Evolutionary conservation across 768 basidiomycete species (phyloP).

Genomic region (Pulveroboletus sp.): DNA sequence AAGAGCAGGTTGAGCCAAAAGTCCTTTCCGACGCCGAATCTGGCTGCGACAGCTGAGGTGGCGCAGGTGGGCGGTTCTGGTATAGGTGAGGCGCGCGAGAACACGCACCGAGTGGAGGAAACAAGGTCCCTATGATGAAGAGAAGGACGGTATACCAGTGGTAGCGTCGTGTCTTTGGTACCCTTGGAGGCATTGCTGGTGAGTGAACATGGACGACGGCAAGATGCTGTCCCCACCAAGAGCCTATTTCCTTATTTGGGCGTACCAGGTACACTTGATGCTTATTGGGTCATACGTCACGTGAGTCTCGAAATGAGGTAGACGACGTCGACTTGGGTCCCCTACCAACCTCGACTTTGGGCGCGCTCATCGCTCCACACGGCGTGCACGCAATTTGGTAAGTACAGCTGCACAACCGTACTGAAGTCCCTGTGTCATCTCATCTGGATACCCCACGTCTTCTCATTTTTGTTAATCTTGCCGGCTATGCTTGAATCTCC

Average conservation of each 20-base stretch:
- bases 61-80: background rate
- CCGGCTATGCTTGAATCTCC: background rate
- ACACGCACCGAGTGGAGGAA: conserved; percentile 80
- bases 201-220: conserved; percentile 3
- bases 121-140: conserved; percentile 83
- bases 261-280: background rate
- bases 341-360: conserved; percentile 14
- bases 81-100: background rate
- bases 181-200: conserved; percentile 41
- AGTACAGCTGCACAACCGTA: conserved; percentile 1
- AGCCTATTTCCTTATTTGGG: conserved; percentile 6
- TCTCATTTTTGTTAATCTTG: background rate
- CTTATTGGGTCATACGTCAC: conserved; percentile 11
- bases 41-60: conserved; percentile 76
- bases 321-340: conserved; percentile 8
- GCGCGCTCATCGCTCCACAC: conserved; percentile 20
- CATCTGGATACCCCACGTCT: background rate
- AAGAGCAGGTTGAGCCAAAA: conserved; percentile 88
- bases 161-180: conserved; percentile 53
- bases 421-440: background rate
- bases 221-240: background rate
- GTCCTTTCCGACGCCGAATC: conserved; percentile 88
- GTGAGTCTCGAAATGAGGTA: conserved; percentile 27
- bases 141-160: conserved; percentile 81
- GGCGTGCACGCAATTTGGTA: conserved; percentile 16